A percentile compares a stretch with the other conserved stretches of the same genome.
Conservation (phyloP, 129 eudicot species). For the Apium graveolens region DNA sequence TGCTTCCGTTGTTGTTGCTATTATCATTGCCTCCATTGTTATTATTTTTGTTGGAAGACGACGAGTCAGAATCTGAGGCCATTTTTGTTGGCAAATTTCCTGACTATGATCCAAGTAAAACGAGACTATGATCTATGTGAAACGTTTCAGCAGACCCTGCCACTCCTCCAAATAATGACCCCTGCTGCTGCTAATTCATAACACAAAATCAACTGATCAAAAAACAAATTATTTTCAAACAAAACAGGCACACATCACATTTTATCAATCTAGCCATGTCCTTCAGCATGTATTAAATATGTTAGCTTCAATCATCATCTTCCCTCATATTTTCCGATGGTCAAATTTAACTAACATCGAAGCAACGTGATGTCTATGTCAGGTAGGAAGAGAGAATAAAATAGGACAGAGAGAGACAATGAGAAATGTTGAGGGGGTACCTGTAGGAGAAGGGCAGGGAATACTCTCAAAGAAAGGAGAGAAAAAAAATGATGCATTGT, state of each 20-base stretch:
- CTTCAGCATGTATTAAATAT: background rate
- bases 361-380: background rate
- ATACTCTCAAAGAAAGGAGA: slow-evolving; percentile 26
- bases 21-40: background rate
- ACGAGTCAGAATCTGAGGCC: slow-evolving; percentile 22
- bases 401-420: background rate
- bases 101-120: slow-evolving; percentile 1
- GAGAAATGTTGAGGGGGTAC: slow-evolving; percentile 17
- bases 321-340: background rate
- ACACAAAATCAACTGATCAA: background rate
- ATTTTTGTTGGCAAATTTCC: slow-evolving; percentile 15
- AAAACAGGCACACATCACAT: background rate
- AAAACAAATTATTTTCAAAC: background rate
- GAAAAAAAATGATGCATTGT: slow-evolving; percentile 31
- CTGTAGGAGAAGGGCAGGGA: slow-evolving; percentile 61
- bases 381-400: slow-evolving; percentile 3
- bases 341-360: background rate
- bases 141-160: slow-evolving; percentile 19
- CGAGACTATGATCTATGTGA: slow-evolving; percentile 7
- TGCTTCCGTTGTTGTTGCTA: background rate
- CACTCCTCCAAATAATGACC: slow-evolving; percentile 27
- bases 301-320: background rate
- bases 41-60: slow-evolving; percentile 1
- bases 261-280: slow-evolving; percentile 4
- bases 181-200: slow-evolving; percentile 18